Conservation (phyloP, 306 rosid species). For the Inga oerstediana region DNA sequence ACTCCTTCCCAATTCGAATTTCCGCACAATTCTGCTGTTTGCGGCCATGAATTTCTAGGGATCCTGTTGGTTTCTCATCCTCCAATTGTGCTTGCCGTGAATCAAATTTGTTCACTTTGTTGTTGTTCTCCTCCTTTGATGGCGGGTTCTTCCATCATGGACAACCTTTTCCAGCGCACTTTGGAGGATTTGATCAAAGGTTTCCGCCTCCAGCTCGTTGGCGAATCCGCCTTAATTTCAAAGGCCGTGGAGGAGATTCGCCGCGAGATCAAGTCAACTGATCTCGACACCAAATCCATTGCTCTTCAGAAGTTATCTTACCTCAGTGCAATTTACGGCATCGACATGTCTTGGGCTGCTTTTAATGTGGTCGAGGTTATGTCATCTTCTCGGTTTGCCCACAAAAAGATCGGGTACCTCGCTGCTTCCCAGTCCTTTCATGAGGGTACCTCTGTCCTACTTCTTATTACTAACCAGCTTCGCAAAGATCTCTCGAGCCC, state of each 20-base stretch:
- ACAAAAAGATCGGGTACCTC: constrained; percentile 80
- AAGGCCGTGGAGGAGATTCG: constrained; percentile 86
- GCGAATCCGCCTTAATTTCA: constrained; percentile 68
- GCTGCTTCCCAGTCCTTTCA: constrained; percentile 78
- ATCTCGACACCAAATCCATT: constrained; percentile 67
- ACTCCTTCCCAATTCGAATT: neutral
- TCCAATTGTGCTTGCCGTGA: neutral
- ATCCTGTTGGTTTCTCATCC: neutral
- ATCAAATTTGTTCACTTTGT: neutral
- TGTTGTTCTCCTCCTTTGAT: constrained; percentile 27
- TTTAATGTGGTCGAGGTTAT: constrained; percentile 94
- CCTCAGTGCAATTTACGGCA: constrained; percentile 65
- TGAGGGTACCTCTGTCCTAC: constrained; percentile 72
- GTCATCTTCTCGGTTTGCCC: constrained; percentile 74
- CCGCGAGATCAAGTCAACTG: constrained; percentile 86
- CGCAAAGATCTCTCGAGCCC: constrained; percentile 76
- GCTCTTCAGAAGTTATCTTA: constrained; percentile 84
- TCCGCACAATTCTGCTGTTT: neutral
- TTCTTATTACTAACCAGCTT: constrained; percentile 92
- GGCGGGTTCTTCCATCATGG: constrained; percentile 90
- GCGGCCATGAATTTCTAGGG: constrained; percentile 1
- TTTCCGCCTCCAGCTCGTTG: constrained; percentile 66
- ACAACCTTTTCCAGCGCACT: constrained; percentile 80
- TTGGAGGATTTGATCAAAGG: constrained; percentile 85
- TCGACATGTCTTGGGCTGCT: constrained; percentile 90